These are phyloP conservation scores for Kickxella alabastrina DNA, from an alignment of 192 early-diverging fungal species.

Conservation along the genomic window DNA sequence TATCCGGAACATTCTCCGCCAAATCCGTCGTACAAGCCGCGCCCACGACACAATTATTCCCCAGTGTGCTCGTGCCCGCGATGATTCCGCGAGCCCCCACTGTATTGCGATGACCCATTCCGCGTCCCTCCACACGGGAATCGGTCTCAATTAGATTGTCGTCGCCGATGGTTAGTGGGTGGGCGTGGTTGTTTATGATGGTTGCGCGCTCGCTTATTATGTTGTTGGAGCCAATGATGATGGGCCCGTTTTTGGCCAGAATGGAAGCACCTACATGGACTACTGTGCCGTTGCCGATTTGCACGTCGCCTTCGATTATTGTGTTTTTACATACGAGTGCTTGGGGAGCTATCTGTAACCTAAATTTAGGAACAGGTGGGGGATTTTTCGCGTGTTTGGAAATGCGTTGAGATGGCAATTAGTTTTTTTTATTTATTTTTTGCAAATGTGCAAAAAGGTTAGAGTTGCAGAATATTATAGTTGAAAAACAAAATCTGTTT, in stretches of 20 bases:
- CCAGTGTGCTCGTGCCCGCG: constrained; percentile 31
- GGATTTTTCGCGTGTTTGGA: too few species aligned
- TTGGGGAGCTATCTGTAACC: constrained; percentile 36
- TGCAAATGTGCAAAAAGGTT: too few species aligned
- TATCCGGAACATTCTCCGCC: constrained; percentile 37
- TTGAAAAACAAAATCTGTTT: too few species aligned
- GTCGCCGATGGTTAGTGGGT: constrained; percentile 42
- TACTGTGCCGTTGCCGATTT: constrained; percentile 43
- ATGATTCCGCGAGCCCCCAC: constrained; percentile 36
- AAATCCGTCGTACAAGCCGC: constrained; percentile 24
- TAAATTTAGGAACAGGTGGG: too few species aligned
- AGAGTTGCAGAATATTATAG: too few species aligned
- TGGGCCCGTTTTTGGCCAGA: constrained; percentile 43
- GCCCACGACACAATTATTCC: constrained; percentile 49
- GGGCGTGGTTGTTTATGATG: constrained; percentile 35
- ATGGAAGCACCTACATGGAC: constrained; percentile 48
- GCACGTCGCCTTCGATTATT: constrained; percentile 41
- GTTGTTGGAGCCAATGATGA: constrained; percentile 48
- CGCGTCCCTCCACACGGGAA: constrained; percentile 31
- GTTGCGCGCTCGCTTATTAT: constrained; percentile 43
- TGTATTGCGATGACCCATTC: constrained; percentile 43
- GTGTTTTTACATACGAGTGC: constrained; percentile 49
- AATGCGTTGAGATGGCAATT: too few species aligned
- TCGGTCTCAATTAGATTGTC: constrained; percentile 47
- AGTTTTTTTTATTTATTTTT: too few species aligned